Percentiles rank a stretch among this genome's conserved stretches.
phyloP scores from a whole-genome alignment of 768 basidiomycete genomes.

The Lactarius vividus region DNA sequence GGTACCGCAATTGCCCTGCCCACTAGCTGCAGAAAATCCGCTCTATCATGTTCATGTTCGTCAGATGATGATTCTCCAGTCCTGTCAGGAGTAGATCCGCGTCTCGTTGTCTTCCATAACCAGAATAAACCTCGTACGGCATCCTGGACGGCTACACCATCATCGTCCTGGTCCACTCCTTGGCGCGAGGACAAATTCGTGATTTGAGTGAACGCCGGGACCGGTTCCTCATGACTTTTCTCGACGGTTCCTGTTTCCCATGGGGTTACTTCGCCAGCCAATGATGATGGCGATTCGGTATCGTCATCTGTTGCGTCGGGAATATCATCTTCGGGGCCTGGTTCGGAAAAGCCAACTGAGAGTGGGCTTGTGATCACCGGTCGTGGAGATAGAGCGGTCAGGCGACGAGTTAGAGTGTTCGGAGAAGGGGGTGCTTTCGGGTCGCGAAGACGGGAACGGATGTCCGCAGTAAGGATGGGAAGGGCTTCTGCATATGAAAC shows the following conservation, averaged over 20 bases:
- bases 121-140: constrained; percentile 18
- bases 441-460: constrained; percentile 24
- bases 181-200: neutral
- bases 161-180: neutral
- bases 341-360: neutral
- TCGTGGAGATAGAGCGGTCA: constrained; percentile 33
- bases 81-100: neutral
- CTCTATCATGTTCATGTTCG: constrained; percentile 18
- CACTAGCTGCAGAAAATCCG: constrained; percentile 20
- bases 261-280: constrained; percentile 1
- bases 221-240: neutral
- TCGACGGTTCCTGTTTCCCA: neutral
- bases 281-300: constrained; percentile 14
- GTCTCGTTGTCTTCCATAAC: constrained; percentile 18
- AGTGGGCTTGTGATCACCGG: neutral
- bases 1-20: constrained; percentile 11
- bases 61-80: neutral
- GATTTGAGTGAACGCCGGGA: neutral
- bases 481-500: constrained; percentile 28
- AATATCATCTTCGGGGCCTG: constrained; percentile 10
- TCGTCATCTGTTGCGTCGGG: constrained; percentile 20
- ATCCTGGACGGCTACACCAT: constrained; percentile 15
- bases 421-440: constrained; percentile 36
- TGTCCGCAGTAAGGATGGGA: constrained; percentile 26
- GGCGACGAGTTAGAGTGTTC: constrained; percentile 30